Evolutionary conservation across 306 rosid genomes (phyloP).

Genomic region (Dryas drummondii): DNA sequence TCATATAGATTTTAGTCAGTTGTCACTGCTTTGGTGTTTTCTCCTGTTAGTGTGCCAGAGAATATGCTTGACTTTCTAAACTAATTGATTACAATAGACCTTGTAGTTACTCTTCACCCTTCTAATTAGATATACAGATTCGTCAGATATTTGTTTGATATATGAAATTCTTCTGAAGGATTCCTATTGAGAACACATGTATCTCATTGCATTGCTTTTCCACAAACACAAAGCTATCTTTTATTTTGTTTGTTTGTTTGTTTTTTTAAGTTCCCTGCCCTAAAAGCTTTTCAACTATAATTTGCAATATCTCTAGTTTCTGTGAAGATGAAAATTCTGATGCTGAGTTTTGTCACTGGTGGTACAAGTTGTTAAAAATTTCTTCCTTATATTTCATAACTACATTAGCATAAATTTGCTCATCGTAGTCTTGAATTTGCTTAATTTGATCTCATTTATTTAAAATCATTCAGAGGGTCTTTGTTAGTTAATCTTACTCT

Average conservation of each 20-base stretch:
- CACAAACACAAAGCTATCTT: neutral
- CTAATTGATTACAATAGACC: neutral
- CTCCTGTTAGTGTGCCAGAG: neutral
- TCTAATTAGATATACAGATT: neutral
- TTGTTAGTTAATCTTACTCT: conserved; percentile 15
- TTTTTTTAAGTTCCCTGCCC: neutral
- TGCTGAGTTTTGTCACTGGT: conserved; percentile 6
- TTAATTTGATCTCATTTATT: neutral
- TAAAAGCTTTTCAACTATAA: neutral
- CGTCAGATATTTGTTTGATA: neutral
- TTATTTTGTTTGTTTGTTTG: neutral
- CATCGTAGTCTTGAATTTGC: neutral
- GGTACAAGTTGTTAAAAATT: neutral
- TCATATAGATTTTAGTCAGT: neutral
- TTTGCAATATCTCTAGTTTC: neutral
- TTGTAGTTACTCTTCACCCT: neutral
- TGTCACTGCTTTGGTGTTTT: neutral
- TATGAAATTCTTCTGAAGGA: neutral
- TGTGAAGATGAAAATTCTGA: conserved; percentile 7
- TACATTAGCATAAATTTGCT: conserved; percentile 4
- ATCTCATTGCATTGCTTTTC: conserved; percentile 7
- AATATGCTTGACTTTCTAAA: neutral
- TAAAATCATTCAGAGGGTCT: conserved; percentile 5
- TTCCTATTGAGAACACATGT: neutral
- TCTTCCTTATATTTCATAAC: neutral